Base-by-base conservation (phyloP, 306 rosid genomes). In the Clitoria ternatea region DNA sequence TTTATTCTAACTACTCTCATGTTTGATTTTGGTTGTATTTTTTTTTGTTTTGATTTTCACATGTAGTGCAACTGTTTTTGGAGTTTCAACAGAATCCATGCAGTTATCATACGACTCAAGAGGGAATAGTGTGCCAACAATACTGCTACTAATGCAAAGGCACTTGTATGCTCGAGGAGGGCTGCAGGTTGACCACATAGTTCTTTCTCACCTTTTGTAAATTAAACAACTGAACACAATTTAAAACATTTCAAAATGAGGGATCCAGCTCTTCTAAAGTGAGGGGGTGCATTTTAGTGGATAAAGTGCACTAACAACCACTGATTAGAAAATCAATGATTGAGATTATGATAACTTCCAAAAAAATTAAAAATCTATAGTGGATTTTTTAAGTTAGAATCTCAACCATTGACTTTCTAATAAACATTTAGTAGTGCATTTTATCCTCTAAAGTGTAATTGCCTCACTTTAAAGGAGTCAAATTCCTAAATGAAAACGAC, bases 1-100 rank as follows among this genome's bases (percentile, higher is more conserved):
- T 61, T 43, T 18, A 20, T 2, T 32, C 6, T 32, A 59, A 72
- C 64, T 20, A 12, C 19, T 32, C 53, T 39, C 22, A 37, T 62
- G 23, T 26, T 7, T 43, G 55, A 12, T 35, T n/a, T 65, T 76
- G 62, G 53, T 24, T 17, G n/a, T 14, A 29, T 32, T 20, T 22
- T 13, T 77, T 27, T 53, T 79, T 33, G 26, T 13, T 40, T 73
- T 44, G 49, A 24, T 48, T 80, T 54, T 64, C 42, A 33, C 10
- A 15, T 85, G 81, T 33, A 93, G 98, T 75, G 77, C 92, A 22
- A 88, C 97, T 47, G 94, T 90, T 69, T 90, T 93, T 50, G 98
- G 97, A 72, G 98, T 90, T 79, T 93, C 98, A 26, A 88, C 96
- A 36, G 96, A 93, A 69, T 93, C 98, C 56, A 93, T 93, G 97